A percentile compares a stretch with the other conserved stretches of the same genome.
Conservation (phyloP, 306 rosid genomes). For the Potentilla sterilis region DNA sequence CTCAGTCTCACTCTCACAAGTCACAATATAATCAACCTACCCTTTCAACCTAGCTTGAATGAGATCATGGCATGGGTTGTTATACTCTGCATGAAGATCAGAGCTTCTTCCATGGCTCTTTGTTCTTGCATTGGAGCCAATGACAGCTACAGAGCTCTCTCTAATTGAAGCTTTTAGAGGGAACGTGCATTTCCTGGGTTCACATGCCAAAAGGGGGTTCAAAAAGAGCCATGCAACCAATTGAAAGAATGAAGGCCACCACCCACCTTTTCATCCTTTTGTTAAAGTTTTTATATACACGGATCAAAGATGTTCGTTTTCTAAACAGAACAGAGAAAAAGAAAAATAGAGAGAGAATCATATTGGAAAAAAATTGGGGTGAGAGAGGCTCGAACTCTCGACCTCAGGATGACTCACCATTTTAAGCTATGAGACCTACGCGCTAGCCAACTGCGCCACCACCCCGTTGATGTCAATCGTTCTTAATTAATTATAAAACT, state of each 20-base stretch:
- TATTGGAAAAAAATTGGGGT: conserved; percentile 22
- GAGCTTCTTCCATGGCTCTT: background rate
- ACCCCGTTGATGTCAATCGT: background rate
- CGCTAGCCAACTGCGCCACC: conserved; percentile 60
- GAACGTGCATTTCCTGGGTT: conserved; percentile 1
- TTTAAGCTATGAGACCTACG: conserved; percentile 41
- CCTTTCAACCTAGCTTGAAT: background rate
- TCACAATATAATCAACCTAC: background rate
- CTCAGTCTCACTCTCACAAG: background rate
- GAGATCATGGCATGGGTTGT: background rate
- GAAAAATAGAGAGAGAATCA: no score
- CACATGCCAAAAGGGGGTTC: conserved; percentile 3
- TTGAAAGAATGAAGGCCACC: background rate
- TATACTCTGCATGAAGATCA: background rate
- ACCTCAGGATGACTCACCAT: conserved; percentile 23
- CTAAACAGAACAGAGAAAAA: no score
- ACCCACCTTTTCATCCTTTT: background rate
- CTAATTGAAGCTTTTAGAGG: background rate
- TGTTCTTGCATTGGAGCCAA: background rate
- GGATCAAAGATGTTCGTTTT: background rate
- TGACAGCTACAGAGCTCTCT: background rate
- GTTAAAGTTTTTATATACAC: background rate
- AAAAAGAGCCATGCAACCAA: conserved; percentile 1
- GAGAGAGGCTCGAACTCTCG: conserved; percentile 53
- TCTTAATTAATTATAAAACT: no score